Evolutionary conservation across 2,329 filamentous ascomycete genomes (phyloP), one percentile per base, ranked within the genome.

Genomic region (Neodidymelliopsis sp.): DNA sequence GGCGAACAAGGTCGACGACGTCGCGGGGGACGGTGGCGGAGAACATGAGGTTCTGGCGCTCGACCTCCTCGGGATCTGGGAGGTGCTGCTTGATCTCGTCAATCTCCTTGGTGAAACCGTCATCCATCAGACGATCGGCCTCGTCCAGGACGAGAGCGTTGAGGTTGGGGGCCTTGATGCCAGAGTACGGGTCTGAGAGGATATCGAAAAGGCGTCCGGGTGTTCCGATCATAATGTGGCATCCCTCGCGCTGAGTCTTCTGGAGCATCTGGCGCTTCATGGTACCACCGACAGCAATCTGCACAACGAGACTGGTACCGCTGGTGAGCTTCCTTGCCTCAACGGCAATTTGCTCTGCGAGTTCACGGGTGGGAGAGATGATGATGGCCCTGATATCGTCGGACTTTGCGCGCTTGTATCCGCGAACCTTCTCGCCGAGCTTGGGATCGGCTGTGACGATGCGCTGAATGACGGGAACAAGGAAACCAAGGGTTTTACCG

Each of bases 401-500:
- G 18, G 78, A 67, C 11, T 60, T 63, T 19, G 70, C 71, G 27
- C 87, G 60, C 56, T 69, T 71, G 54, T 66, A 65, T 15, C 68
- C 45, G 68, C 66, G 60, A 49, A 60, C 57, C 52, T 69, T 77
- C 27, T 77, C 70, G 41, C 81, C 84, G 24, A 95, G 80, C 0
- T 76, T 73, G 1, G 85, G 84, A 56, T 90, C 84, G 51, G 80
- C 75, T 15, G 75, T 72, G 53, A 96, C 77, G 66, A 96, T 89
- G 51, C 86, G 86, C 71, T 97, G 90, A 41, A 97, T 77, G 6
- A 91, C 79, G 39, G 94, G 94, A 6, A 97, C 76, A 18, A 99
- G 81, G 79, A 97, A 99, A 25, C 90, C 94, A 48, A 97, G 77
- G 0, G 94, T 99, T 77, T 99, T 99, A 70, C 94, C 94, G 4